Conservation (phyloP, 176 grass and related monocot species). For the Phoenix dactylifera region DNA sequence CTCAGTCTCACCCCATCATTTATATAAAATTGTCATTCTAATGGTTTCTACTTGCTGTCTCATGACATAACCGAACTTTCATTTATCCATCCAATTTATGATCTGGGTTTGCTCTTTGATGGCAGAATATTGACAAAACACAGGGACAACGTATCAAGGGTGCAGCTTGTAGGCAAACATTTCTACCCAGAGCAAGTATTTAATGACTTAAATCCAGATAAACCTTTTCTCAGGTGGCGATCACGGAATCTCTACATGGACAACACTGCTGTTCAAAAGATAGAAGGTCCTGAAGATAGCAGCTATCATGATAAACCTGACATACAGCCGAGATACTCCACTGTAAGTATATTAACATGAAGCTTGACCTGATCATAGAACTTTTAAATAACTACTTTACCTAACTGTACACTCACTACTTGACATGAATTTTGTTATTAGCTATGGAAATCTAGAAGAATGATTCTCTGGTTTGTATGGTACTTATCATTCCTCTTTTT, state of each 20-base stretch:
- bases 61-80: too few relatives aligned
- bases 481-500: conserved; percentile 2
- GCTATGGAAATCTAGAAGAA: too few relatives aligned
- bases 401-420: too few relatives aligned
- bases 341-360: conserved; percentile 1
- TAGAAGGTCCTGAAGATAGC: conserved; percentile 23
- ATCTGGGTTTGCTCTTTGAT: neutral
- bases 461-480: neutral
- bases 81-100: neutral
- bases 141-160: conserved; percentile 29
- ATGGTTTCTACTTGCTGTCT: neutral
- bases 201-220: conserved; percentile 60
- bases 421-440: too few relatives aligned
- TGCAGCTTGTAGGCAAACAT: conserved; percentile 40
- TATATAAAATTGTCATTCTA: neutral
- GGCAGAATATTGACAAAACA: conserved; percentile 56
- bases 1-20: neutral
- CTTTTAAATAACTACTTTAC: too few relatives aligned
- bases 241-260: conserved; percentile 41
- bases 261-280: conserved; percentile 22
- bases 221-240: conserved; percentile 46
- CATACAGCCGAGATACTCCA: conserved; percentile 21
- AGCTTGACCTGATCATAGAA: too few relatives aligned
- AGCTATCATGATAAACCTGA: conserved; percentile 3
- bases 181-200: conserved; percentile 72